A percentile compares a stretch with the other conserved stretches of the same genome.
Conservation (phyloP, 495 filamentous ascomycete species). For the Hypoxylon crocopeplum region DNA sequence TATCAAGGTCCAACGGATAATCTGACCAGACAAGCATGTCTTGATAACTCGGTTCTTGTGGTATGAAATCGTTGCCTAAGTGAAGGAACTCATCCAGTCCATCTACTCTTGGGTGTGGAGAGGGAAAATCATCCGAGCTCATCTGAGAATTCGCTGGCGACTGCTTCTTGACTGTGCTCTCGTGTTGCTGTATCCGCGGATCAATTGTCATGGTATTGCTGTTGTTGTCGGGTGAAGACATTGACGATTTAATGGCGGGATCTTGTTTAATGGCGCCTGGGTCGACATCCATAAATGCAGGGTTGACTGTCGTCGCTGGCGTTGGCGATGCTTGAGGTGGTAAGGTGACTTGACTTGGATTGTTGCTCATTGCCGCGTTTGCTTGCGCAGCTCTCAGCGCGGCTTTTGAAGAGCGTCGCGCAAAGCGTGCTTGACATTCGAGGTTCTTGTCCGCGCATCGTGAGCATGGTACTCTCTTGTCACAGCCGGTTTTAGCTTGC, state of each 20-base stretch:
- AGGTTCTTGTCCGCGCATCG: conserved; percentile 65
- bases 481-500: conserved; percentile 70
- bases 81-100: conserved; percentile 47
- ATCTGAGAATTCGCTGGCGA: conserved; percentile 43
- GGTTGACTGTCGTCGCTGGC: conserved; percentile 33
- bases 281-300: conserved; percentile 50
- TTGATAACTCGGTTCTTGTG: conserved; percentile 41
- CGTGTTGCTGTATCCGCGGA: conserved; percentile 34
- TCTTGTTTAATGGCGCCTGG: conserved; percentile 28
- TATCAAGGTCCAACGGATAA: conserved; percentile 44
- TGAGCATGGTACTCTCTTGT: conserved; percentile 68
- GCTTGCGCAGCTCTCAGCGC: conserved; percentile 49
- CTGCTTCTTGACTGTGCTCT: conserved; percentile 37
- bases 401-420: conserved; percentile 61
- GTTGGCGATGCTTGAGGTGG: conserved; percentile 29
- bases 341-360: conserved; percentile 22
- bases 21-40: conserved; percentile 47
- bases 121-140: conserved; percentile 42
- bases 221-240: conserved; percentile 35
- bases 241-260: conserved; percentile 31
- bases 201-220: conserved; percentile 37
- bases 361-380: conserved; percentile 31
- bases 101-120: conserved; percentile 43
- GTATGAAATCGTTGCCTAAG: conserved; percentile 38
- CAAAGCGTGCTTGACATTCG: conserved; percentile 60